Evolutionary conservation across 192 early-diverging fungal genomes (phyloP).

Genomic region (Linnemannia exigua): DNA sequence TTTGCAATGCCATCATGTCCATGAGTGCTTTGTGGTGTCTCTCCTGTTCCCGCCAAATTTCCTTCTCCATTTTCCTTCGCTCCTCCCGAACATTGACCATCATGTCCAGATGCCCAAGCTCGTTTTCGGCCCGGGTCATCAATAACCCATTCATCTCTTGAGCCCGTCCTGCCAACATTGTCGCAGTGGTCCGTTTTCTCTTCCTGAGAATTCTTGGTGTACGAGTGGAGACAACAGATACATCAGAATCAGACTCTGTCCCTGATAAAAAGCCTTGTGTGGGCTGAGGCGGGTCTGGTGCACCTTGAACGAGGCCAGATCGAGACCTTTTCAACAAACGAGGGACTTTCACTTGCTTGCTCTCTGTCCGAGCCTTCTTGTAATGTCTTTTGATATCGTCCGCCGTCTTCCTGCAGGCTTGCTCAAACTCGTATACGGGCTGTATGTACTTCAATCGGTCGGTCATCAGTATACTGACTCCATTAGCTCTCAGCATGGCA

Average conservation of each 20-base stretch:
- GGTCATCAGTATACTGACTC: background rate
- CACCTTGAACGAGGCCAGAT: background rate
- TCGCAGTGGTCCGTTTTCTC: background rate
- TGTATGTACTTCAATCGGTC: background rate
- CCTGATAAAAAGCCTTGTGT: background rate
- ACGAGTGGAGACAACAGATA: background rate
- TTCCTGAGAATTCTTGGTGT: background rate
- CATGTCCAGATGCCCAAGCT: background rate
- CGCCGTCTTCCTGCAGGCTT: background rate
- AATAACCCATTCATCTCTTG: background rate
- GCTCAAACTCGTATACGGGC: background rate
- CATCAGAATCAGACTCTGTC: background rate
- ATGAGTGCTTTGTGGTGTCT: background rate
- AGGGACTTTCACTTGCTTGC: background rate
- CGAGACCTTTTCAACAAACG: background rate
- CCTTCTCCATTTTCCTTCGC: background rate
- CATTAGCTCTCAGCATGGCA: background rate
- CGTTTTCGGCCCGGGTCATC: background rate
- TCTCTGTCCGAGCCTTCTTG: slow-evolving; percentile 6
- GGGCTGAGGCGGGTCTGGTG: background rate
- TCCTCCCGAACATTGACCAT: background rate
- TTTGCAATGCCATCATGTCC: background rate
- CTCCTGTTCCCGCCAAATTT: background rate
- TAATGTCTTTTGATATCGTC: background rate
- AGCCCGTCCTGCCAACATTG: too few relatives aligned